Evolutionary conservation across 2,329 filamentous ascomycete genomes (phyloP), one percentile per base, ranked within the genome.

Genomic region (Gaeumannomyces tritici): DNA sequence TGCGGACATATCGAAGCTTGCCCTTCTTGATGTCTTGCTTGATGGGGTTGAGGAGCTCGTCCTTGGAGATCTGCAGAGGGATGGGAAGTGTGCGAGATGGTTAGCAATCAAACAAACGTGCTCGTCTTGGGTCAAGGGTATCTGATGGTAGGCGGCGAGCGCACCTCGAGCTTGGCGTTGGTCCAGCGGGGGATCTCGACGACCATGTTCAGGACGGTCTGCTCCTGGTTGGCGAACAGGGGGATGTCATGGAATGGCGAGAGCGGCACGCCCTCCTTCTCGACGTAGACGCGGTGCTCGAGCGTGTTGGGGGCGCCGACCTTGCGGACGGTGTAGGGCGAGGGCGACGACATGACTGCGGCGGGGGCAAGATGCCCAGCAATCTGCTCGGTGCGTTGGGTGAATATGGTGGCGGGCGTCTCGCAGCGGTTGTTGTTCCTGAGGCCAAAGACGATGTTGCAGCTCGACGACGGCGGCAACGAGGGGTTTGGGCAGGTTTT

Each of bases 11-110:
- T 74, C 95, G 91, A 73, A 98, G 92, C 87, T 97, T 98, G 86
- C 93, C 95, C 86, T 99, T 98, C 90, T 99, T 98, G 79, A 87
- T 86, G 78, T 99, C 95, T 84, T 99, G 95, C 89, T 97, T 97
- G 84, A 97, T 96, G 76, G 93, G 93, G 85, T 97, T 98, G 76
- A 98, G 89, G 74, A 90, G 85, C 80, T 99, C 95, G 75, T 98
- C 93, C 85, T 98, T 98, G 83, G 90, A 96, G 83, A 98, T 97
- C 93, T 97, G 74, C 28, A 55, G 55, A 64, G 18, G 31, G 56
- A 42, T 28, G 42, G 18, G n/a, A n/a, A n/a, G n/a, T n/a, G n/a
- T n/a, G n/a, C n/a, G n/a, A n/a, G n/a, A n/a, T n/a, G n/a, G n/a
- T n/a, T n/a, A n/a, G n/a, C n/a, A n/a, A n/a, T n/a, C n/a, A n/a